Conservation (phyloP, 1,284 basidiomycete genomes). For the Puccinia hordei region DNA sequence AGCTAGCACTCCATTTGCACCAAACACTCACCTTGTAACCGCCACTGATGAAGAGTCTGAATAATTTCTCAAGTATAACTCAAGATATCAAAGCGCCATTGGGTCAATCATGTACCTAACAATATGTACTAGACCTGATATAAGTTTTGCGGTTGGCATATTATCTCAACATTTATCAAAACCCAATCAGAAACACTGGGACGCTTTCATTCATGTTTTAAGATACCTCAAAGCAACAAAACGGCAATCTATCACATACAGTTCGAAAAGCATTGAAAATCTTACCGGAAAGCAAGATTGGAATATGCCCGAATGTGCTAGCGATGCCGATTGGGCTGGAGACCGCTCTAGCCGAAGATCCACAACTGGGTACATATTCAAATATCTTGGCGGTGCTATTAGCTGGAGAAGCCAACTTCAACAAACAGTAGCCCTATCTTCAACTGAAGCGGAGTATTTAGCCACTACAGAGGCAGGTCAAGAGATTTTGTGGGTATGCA, state of each 20-base stretch:
- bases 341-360: background rate
- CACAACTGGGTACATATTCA: slow-evolving; percentile 18
- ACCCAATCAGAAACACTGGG: background rate
- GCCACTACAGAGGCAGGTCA: too few relatives aligned
- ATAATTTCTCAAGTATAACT: background rate
- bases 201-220: too few relatives aligned
- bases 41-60: background rate
- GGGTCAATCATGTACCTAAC: slow-evolving; percentile 13
- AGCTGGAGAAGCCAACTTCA: slow-evolving; percentile 33
- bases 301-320: background rate
- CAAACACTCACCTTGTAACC: too few relatives aligned
- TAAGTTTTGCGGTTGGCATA: slow-evolving; percentile 11
- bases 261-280: too few relatives aligned
- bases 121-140: slow-evolving; percentile 31
- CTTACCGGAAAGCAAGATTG: background rate
- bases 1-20: too few relatives aligned
- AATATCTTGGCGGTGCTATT: slow-evolving; percentile 16
- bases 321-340: too few relatives aligned
- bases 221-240: too few relatives aligned
- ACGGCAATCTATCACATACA: too few relatives aligned
- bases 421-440: too few relatives aligned
- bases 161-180: background rate
- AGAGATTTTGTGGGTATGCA: too few relatives aligned
- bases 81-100: background rate
- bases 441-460: too few relatives aligned